Evolutionary conservation across 2,329 filamentous ascomycete species (phyloP).

Genomic region (Claviceps monticola): DNA sequence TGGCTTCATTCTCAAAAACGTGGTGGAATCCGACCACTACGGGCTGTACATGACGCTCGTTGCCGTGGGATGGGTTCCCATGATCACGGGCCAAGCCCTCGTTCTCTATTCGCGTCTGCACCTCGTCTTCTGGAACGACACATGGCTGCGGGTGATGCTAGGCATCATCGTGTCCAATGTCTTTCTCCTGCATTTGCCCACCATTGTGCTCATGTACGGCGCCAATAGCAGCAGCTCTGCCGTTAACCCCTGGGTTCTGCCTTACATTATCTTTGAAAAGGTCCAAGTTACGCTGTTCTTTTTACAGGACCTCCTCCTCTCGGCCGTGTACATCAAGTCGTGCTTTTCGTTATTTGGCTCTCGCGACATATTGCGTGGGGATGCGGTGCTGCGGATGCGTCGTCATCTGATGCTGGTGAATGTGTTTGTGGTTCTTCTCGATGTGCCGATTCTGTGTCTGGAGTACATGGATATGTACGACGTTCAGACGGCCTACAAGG

Average conservation of each 20-base stretch:
- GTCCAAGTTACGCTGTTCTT: constrained; percentile 40
- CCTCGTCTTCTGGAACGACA: constrained; percentile 37
- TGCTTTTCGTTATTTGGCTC: constrained; percentile 31
- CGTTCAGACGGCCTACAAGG: constrained; percentile 18
- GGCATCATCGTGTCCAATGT: constrained; percentile 42
- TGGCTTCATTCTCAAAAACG: constrained; percentile 31
- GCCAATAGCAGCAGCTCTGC: constrained; percentile 20
- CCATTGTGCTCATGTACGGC: constrained; percentile 41
- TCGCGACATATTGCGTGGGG: constrained; percentile 14
- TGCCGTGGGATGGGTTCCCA: constrained; percentile 18
- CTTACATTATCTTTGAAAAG: constrained; percentile 33
- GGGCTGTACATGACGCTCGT: constrained; percentile 10
- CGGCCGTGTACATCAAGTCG: constrained; percentile 36
- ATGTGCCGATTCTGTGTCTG: constrained; percentile 20
- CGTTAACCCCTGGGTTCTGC: constrained; percentile 5
- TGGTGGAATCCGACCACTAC: constrained; percentile 9
- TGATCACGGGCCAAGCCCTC: constrained; percentile 46
- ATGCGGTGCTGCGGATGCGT: constrained; percentile 11
- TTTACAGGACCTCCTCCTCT: constrained; percentile 39
- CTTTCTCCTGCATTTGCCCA: constrained; percentile 38
- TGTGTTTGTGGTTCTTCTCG: constrained; percentile 25
- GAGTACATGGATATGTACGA: constrained; percentile 16
- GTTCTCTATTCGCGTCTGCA: constrained; percentile 50
- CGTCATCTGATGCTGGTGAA: constrained; percentile 28
- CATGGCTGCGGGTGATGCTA: constrained; percentile 33